A percentile compares a stretch with the other conserved stretches of the same genome.
Evolutionary conservation across 305 asterid genomes (phyloP).

Genomic region (Fraxinus nigra): DNA sequence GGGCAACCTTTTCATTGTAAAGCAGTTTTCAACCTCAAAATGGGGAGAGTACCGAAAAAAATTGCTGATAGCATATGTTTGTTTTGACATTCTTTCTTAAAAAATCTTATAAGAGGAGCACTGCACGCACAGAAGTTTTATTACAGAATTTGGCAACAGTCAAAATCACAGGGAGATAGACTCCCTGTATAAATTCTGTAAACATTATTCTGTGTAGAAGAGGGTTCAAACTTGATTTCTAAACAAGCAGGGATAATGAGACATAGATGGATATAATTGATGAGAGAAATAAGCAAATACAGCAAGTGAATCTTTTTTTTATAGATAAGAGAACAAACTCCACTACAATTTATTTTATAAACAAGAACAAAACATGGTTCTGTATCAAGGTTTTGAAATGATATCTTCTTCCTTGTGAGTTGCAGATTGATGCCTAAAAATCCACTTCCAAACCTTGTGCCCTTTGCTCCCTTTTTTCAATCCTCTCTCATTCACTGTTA

Average conservation of each 20-base stretch:
- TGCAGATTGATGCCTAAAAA: constrained; percentile 52
- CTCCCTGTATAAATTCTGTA: too few relatives aligned
- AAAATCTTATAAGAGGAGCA: background rate
- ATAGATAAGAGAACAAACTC: background rate
- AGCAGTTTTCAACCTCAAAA: background rate
- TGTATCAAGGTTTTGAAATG: constrained; percentile 20
- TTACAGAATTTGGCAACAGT: too few relatives aligned
- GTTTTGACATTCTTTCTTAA: background rate
- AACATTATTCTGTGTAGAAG: too few relatives aligned
- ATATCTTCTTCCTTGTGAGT: constrained; percentile 37
- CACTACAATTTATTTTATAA: background rate
- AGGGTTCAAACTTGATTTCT: background rate
- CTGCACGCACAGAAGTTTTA: too few relatives aligned
- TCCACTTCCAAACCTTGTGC: constrained; percentile 80
- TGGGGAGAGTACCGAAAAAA: background rate
- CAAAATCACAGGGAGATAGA: too few relatives aligned
- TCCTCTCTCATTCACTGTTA: constrained; percentile 42
- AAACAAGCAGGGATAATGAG: background rate
- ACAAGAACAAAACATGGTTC: background rate
- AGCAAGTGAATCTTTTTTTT: background rate
- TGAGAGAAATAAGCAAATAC: background rate
- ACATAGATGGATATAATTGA: background rate
- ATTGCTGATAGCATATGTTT: background rate
- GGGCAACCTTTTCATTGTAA: background rate
- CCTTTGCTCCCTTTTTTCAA: constrained; percentile 46